A percentile compares a stretch with the other conserved stretches of the same genome.
Evolutionary conservation across 352 stramenopile genomes (phyloP).

Genomic region (Globisporangium recalcitrans): DNA sequence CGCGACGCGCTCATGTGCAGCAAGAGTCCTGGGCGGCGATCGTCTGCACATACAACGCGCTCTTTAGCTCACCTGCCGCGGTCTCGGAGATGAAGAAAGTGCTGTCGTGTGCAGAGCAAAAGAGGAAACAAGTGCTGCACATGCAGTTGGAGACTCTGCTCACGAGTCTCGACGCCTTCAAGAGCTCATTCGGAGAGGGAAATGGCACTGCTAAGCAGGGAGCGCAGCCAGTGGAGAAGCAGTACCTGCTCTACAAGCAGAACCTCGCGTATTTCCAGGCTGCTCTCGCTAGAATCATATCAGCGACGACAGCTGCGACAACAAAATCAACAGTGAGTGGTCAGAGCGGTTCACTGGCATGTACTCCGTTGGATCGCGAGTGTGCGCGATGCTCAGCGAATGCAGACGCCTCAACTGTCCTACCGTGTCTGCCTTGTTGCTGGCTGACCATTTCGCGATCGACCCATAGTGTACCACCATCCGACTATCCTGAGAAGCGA

Average conservation of each 20-base stretch:
- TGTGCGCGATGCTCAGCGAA: neutral
- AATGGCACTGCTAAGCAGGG: neutral
- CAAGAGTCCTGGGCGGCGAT: constrained; percentile 23
- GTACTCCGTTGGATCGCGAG: neutral
- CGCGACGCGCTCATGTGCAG: constrained; percentile 3
- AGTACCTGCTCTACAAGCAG: constrained; percentile 22
- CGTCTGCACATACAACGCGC: constrained; percentile 26
- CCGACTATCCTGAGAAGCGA: too few species aligned
- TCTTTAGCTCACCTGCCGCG: constrained; percentile 26
- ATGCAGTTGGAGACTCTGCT: constrained; percentile 25
- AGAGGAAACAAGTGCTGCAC: constrained; percentile 23
- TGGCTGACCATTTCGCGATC: constrained; percentile 18
- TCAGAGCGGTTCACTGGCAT: neutral
- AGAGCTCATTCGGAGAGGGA: neutral
- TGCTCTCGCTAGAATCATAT: neutral
- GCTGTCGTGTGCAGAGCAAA: constrained; percentile 10
- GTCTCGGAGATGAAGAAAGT: constrained; percentile 20
- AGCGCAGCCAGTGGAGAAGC: constrained; percentile 17
- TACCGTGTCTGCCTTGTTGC: constrained; percentile 26
- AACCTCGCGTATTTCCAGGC: constrained; percentile 15
- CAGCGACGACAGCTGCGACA: neutral
- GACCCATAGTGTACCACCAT: neutral
- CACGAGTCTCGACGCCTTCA: constrained; percentile 24
- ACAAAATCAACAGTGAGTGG: neutral
- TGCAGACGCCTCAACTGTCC: neutral